These are phyloP conservation scores for Mitragyna speciosa DNA, from an alignment of 257 asterid species.

Conservation along the genomic window DNA sequence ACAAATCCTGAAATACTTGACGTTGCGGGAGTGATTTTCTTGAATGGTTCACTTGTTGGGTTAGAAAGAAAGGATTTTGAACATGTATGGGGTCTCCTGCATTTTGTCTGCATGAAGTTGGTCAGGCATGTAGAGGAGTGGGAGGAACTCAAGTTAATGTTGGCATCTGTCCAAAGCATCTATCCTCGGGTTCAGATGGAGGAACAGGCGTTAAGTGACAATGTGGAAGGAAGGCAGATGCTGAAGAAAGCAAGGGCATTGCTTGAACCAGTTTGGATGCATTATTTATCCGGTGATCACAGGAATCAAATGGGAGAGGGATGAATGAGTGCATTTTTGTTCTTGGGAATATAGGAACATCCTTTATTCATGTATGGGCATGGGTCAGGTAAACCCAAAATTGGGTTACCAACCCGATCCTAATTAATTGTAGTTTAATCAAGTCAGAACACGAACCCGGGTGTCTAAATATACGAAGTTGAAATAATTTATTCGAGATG, in stretches of 20 bases:
- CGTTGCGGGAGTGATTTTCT: conserved; percentile 59
- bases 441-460: neutral
- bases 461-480: neutral
- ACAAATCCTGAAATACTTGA: conserved; percentile 55
- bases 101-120: conserved; percentile 61
- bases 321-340: neutral
- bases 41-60: conserved; percentile 45
- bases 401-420: neutral
- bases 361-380: neutral
- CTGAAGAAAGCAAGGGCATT: conserved; percentile 49
- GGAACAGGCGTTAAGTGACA: conserved; percentile 30
- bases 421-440: neutral
- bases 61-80: conserved; percentile 50
- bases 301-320: conserved; percentile 45
- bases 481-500: neutral
- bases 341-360: neutral
- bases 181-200: conserved; percentile 45
- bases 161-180: conserved; percentile 40
- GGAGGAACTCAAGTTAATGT: conserved; percentile 54
- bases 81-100: conserved; percentile 56
- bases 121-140: conserved; percentile 48
- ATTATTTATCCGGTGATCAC: conserved; percentile 34
- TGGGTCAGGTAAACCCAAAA: neutral
- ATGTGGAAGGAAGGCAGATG: conserved; percentile 40
- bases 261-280: conserved; percentile 65